A percentile compares a stretch with the other conserved stretches of the same genome.
These are phyloP conservation scores for Shiraia sp. DNA, from an alignment of 2,329 filamentous ascomycete genomes.

Conservation along the genomic window DNA sequence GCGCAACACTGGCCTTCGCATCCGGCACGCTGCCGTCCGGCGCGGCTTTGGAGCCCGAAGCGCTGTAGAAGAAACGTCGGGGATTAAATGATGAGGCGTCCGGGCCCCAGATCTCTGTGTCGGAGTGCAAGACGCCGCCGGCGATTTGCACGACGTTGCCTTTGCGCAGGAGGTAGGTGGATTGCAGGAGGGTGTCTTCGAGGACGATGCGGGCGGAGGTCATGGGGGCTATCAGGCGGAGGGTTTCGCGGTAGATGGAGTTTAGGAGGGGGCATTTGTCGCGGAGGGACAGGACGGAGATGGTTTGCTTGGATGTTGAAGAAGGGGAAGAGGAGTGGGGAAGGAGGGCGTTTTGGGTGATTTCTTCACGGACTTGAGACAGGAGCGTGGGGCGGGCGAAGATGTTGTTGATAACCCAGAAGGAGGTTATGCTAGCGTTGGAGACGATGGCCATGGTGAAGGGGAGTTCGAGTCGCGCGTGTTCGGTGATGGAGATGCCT, in stretches of 20 bases:
- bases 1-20: slow-evolving; percentile 18
- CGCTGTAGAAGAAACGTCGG: slow-evolving; percentile 43
- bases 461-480: slow-evolving; percentile 27
- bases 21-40: slow-evolving; percentile 13
- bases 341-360: slow-evolving; percentile 28
- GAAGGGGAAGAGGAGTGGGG: no score
- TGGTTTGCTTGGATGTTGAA: no score
- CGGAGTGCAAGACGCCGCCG: slow-evolving; percentile 49
- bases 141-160: slow-evolving; percentile 51
- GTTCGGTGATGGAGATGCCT: slow-evolving; percentile 19
- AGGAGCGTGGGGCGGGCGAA: slow-evolving; percentile 48
- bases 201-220: slow-evolving; percentile 48
- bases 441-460: slow-evolving; percentile 43
- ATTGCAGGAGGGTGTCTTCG: slow-evolving; percentile 48
- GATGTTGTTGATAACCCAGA: slow-evolving; percentile 53
- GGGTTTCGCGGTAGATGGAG: slow-evolving; percentile 51
- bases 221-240: slow-evolving; percentile 48
- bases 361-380: slow-evolving; percentile 46
- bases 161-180: slow-evolving; percentile 51
- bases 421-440: slow-evolving; percentile 50
- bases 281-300: slow-evolving; percentile 48
- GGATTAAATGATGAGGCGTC: slow-evolving; percentile 50
- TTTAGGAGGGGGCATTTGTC: slow-evolving; percentile 49
- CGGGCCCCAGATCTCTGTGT: slow-evolving; percentile 50
- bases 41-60: slow-evolving; percentile 19